These are phyloP conservation scores for Lablab purpureus DNA, from an alignment of 306 rosid genomes.

Conservation along the genomic window DNA sequence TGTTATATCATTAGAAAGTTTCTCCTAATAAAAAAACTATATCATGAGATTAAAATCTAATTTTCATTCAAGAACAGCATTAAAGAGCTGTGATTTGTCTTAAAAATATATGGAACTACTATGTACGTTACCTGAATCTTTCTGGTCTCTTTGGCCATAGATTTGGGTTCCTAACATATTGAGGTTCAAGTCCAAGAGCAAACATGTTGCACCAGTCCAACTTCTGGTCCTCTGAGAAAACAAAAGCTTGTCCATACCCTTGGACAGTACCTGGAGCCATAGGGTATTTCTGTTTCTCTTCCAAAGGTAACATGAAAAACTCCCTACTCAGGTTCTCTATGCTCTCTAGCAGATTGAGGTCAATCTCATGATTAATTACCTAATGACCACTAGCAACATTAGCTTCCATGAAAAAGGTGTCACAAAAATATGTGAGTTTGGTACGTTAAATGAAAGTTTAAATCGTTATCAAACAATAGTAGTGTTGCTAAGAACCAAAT, in stretches of 20 bases:
- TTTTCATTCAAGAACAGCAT: background rate
- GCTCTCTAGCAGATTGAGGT: conserved; percentile 65
- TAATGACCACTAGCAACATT: conserved; percentile 38
- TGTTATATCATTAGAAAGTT: background rate
- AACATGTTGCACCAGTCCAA: conserved; percentile 99
- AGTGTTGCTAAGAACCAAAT: background rate
- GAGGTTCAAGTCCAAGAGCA: conserved; percentile 90
- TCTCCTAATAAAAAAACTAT: background rate
- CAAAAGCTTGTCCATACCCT: conserved; percentile 98
- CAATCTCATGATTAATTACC: conserved; percentile 88
- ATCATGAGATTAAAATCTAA: no score
- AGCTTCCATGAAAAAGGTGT: conserved; percentile 32
- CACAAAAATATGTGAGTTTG: background rate
- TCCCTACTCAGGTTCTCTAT: conserved; percentile 72
- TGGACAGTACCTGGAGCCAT: conserved; percentile 94
- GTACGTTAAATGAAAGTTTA: background rate
- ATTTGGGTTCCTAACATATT: conserved; percentile 62
- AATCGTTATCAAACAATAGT: background rate
- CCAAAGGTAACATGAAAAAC: conserved; percentile 92
- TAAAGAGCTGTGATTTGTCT: background rate
- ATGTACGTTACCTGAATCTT: conserved; percentile 64
- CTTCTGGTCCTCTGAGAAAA: conserved; percentile 95
- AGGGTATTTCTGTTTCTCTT: conserved; percentile 83
- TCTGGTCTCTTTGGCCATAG: conserved; percentile 88
- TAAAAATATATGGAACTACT: background rate